Base-by-base conservation (phyloP, 805 yeast genomes). In the Pichia cabralensis region DNA sequence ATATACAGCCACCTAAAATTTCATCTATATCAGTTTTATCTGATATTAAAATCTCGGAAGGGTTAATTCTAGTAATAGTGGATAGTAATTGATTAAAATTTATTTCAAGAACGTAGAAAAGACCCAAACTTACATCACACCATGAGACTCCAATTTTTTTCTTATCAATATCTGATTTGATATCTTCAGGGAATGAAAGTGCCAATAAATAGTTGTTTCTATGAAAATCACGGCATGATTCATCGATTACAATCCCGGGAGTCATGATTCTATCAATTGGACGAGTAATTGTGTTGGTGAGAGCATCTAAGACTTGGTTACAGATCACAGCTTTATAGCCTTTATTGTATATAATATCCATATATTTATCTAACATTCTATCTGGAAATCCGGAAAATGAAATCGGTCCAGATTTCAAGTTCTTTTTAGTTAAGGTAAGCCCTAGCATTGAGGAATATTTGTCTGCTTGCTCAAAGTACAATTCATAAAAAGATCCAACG, bases 341-440 rank as follows among this genome's bases (percentile, higher is more conserved):
- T 16, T 71, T 56, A 35, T 77, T 76, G 2, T 92, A 94, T 19
- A 88, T 65, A 0, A 76, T 64, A 46, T 75, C 74, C 24, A 86
- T 69, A 50, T 83, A 88, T 38, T 85, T 71, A 35, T 77, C 81
- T 14, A 86, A 55, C 37, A 76, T 83, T 27, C 60, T 57, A 5
- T 71, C 63, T 0, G 98, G 98, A 47, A 92, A 92, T 0, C 98
- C 98, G 0, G 96, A 84, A 81, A 92, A 85, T 0, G 94, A 74
- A 1, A 80, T 67, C 20, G 62, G 62, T 37, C 61, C 59, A 15
- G 53, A 55, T 15, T 59, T 59, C 26, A 72, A 66, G 35, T 61
- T 61, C 46, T 71, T 68, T 24, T 61, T 62, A 0, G 95, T 80
- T 2, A 86, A 65, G 30, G 82, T 76, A 20, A 89, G 55, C 20